These are phyloP conservation scores for Ceratobasidium sp. DNA, from an alignment of 1,284 basidiomycete genomes.

Conservation along the genomic window DNA sequence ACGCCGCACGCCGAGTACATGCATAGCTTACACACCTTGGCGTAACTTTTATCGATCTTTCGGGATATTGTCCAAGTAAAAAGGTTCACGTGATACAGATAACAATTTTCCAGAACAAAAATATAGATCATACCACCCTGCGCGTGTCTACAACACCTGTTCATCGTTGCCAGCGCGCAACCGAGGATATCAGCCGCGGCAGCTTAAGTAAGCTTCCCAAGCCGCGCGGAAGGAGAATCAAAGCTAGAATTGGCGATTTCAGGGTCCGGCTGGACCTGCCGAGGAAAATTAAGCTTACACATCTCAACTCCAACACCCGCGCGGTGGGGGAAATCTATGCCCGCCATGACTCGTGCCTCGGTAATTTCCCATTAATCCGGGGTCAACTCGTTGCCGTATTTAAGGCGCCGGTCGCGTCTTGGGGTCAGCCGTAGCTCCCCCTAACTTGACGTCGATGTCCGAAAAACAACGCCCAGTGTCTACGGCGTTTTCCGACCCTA, in stretches of 20 bases:
- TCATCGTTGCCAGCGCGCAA: not conserved
- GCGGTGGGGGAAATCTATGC: not conserved
- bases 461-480: not conserved
- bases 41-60: no score
- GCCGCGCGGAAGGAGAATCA: not conserved
- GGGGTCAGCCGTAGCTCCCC: no score
- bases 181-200: not conserved
- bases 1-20: not conserved
- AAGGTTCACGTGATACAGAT: no score
- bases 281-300: not conserved
- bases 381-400: no score
- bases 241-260: not conserved
- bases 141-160: not conserved
- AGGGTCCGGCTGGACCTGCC: no score
- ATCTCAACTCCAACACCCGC: not conserved
- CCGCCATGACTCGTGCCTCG: not conserved
- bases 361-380: no score
- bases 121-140: no score
- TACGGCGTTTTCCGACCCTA: constrained; percentile 14
- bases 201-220: constrained; percentile 1
- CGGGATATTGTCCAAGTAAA: no score
- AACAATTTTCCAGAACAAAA: no score
- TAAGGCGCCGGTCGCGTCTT: no score
- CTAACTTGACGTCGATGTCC: not conserved
- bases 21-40: no score